These are phyloP conservation scores for Solanum appendiculatum DNA, from an alignment of 257 asterid genomes.

Conservation along the genomic window DNA sequence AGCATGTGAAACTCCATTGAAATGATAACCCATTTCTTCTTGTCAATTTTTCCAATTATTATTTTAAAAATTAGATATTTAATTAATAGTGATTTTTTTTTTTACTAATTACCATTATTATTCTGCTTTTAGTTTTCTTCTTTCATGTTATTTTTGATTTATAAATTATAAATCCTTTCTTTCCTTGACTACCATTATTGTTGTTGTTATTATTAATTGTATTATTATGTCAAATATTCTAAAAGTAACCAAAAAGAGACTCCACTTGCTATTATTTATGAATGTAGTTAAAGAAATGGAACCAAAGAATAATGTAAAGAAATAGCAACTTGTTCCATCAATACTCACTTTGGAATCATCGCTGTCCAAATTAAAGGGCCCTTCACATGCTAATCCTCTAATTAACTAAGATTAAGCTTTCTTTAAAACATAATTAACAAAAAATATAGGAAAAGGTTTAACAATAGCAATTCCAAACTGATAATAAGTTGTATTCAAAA, in stretches of 20 bases:
- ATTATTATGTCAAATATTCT: background rate
- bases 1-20: background rate
- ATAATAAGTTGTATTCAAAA: background rate
- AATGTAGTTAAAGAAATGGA: background rate
- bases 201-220: background rate
- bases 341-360: background rate
- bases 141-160: background rate
- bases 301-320: background rate
- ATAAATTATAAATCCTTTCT: background rate
- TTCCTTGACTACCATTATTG: background rate
- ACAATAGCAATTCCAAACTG: background rate
- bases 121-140: background rate
- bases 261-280: background rate
- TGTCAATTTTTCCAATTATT: no score
- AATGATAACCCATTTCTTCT: background rate
- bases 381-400: background rate
- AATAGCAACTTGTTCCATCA: background rate
- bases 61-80: no score
- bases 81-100: no score
- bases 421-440: background rate
- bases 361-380: background rate
- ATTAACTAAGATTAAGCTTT: background rate
- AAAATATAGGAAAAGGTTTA: background rate
- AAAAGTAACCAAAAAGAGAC: background rate
- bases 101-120: background rate